These are phyloP conservation scores for Ophiostoma novo-ulmi DNA, from an alignment of 2,329 filamentous ascomycete species.

Conservation along the genomic window DNA sequence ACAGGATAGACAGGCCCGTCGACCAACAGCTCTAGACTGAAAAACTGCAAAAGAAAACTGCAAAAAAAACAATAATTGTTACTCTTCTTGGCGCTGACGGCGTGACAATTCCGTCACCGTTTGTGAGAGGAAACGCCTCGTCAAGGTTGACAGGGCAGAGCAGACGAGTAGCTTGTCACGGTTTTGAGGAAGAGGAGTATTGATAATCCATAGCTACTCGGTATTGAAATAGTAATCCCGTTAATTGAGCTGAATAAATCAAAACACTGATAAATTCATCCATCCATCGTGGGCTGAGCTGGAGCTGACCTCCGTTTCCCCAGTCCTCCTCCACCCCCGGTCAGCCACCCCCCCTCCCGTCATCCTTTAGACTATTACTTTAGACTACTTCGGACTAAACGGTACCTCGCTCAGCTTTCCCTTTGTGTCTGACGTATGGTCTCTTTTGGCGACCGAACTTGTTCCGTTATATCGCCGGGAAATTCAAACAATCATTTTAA, in stretches of 20 bases:
- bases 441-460: not conserved
- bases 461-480: not conserved
- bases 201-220: not conserved
- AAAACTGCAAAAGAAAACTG: too few relatives aligned
- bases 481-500: not conserved
- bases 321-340: not conserved
- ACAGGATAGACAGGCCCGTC: constrained; percentile 6
- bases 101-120: not conserved
- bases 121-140: not conserved
- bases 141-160: not conserved
- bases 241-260: too few relatives aligned
- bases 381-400: not conserved
- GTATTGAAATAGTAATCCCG: too few relatives aligned
- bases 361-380: too few relatives aligned
- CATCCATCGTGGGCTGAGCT: not conserved
- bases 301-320: constrained; percentile 4
- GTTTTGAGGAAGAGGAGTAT: not conserved
- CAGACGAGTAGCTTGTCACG: not conserved
- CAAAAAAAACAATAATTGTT: not conserved
- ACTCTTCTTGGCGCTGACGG: not conserved
- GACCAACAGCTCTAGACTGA: not conserved
- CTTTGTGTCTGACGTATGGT: constrained; percentile 1
- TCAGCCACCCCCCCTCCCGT: not conserved
- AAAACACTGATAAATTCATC: not conserved
- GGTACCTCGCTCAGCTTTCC: constrained; percentile 4